These are phyloP conservation scores for Intubia oerlemansii DNA, from an alignment of 2,329 filamentous ascomycete genomes.

Conservation along the genomic window DNA sequence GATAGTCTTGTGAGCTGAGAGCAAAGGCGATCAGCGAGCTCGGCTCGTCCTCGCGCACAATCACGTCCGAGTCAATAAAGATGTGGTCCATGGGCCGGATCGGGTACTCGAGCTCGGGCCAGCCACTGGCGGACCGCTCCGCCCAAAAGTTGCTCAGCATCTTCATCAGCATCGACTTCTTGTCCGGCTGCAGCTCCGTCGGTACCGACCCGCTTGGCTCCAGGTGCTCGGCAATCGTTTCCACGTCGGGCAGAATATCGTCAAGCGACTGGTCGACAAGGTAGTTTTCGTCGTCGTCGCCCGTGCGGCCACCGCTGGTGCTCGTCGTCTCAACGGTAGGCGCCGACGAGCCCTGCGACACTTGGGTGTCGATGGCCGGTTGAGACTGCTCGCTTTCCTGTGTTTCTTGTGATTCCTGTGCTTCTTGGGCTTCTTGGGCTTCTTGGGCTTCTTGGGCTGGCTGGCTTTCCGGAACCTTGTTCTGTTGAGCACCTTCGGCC, in stretches of 20 bases:
- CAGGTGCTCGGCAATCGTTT: conserved; percentile 39
- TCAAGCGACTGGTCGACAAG: conserved; percentile 48
- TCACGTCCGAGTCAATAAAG: conserved; percentile 90
- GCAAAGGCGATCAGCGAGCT: conserved; percentile 91
- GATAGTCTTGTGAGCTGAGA: conserved; percentile 71
- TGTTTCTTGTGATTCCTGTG: no score
- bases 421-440: no score
- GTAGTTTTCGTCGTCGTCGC: no score
- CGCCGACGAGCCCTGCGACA: no score
- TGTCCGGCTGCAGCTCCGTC: conserved; percentile 59
- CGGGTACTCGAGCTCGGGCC: conserved; percentile 82
- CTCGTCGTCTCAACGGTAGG: no score
- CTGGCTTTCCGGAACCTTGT: no score
- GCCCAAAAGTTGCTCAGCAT: conserved; percentile 97
- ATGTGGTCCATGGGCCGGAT: conserved; percentile 78
- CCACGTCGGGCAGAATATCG: conserved; percentile 41
- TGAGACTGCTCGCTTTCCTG: no score
- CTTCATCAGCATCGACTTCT: conserved; percentile 84
- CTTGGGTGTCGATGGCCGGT: no score
- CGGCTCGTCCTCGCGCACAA: conserved; percentile 91
- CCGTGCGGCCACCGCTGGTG: no score
- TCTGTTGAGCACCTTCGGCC: no score
- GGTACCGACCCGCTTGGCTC: conserved; percentile 38
- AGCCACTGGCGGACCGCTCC: conserved; percentile 86
- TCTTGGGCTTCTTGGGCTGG: no score